Evolutionary conservation across 352 stramenopile species (phyloP), one percentile per base, ranked within the genome.

Genomic region (Globisporangium polare): DNA sequence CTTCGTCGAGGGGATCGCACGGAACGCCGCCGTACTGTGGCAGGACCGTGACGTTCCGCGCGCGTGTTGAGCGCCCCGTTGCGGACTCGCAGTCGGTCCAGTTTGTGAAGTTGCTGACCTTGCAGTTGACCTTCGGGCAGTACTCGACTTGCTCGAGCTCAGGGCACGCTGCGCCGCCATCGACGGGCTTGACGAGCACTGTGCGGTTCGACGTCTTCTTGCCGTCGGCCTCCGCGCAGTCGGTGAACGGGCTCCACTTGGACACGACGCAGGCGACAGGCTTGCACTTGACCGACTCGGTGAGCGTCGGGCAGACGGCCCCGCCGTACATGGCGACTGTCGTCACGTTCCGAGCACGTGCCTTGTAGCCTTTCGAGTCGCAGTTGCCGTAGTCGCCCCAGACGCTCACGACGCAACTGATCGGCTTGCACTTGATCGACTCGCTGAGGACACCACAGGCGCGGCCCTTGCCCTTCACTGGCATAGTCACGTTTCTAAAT

Each of bases 201-300:
- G 64, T 65, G 5, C 80, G 77, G 10, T 57, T 82, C 8, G 72
- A 75, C 1, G 62, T 67, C 46, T 76, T 82, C 58, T 73, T 67
- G 42, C 74, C 73, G 8, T 74, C 71, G 0, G 49, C 20, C 17
- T 74, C 54, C 1, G 71, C 75, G 43, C 69, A 87, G 0, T 50
- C 37, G 1, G 60, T 68, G 60, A 69, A 90, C 0, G 55, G n/a
- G 7, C 60, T 66, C 80, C 80, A 92, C 10, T 71, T 62, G 29
- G 68, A 77, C 37, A 90, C 77, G 41, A 80, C 66, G 29, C 83
- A 92, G 60, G 77, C 66, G 24, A 89, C 71, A 0, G 80, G 77
- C 54, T 65, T 66, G 60, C 82, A 91, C 29, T 68, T 67, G 37
- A 80, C 58, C 18, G 77, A 74, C 37, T 91, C 81, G 22, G 63